Conservation (phyloP, 2,329 filamentous ascomycete species). For the Phialophora verrucosa region DNA sequence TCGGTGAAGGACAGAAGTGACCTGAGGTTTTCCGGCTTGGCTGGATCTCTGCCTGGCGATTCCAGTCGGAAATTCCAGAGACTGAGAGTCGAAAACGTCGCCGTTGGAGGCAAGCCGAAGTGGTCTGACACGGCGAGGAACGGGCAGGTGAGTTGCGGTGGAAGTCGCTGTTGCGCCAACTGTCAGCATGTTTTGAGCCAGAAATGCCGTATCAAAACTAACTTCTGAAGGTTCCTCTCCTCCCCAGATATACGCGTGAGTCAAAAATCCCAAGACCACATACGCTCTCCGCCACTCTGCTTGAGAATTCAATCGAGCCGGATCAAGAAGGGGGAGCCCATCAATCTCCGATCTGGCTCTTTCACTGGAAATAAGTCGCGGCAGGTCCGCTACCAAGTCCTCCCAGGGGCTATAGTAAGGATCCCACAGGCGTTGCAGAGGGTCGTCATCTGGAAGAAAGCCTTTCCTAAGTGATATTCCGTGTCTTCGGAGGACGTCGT, state of each 20-base stretch:
- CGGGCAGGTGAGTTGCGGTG: constrained; percentile 46
- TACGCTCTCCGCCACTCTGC: constrained; percentile 89
- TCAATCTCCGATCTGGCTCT: constrained; percentile 77
- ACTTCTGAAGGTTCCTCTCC: constrained; percentile 73
- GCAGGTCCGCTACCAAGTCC: constrained; percentile 75
- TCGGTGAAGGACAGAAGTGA: constrained; percentile 47
- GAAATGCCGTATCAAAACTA: constrained; percentile 9
- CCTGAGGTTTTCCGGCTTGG: constrained; percentile 47
- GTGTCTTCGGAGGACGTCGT: constrained; percentile 17
- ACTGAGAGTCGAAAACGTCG: constrained; percentile 51
- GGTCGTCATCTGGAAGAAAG: constrained; percentile 79
- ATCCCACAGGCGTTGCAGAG: constrained; percentile 75
- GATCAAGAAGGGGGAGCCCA: constrained; percentile 77
- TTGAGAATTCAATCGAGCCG: constrained; percentile 74
- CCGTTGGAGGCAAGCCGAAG: constrained; percentile 49
- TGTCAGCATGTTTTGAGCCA: constrained; percentile 9
- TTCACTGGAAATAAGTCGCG: constrained; percentile 75
- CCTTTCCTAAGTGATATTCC: constrained; percentile 59
- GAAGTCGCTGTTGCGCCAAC: constrained; percentile 42
- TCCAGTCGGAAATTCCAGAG: constrained; percentile 49
- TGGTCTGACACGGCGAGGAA: constrained; percentile 47
- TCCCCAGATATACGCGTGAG: constrained; percentile 86
- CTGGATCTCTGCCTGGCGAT: constrained; percentile 40
- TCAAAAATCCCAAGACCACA: constrained; percentile 73
- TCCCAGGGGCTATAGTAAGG: constrained; percentile 94